Base-by-base conservation (phyloP, 352 stramenopile genomes). In the Lagenidium giganteum region DNA sequence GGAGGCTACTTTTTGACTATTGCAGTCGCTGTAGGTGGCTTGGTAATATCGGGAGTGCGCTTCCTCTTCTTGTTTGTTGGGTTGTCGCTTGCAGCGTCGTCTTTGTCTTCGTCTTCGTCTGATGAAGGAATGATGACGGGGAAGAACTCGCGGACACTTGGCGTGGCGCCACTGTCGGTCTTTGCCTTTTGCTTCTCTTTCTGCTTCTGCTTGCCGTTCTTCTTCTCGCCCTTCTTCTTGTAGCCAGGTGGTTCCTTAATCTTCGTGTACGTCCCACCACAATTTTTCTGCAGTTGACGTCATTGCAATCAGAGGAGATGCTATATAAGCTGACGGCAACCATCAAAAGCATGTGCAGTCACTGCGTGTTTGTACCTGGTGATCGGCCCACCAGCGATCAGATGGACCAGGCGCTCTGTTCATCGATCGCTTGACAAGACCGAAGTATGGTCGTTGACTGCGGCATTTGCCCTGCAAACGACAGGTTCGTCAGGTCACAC, bases 381-480 rank as follows among this genome's bases (percentile, higher is more conserved):
- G 81, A 12, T 86, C 67, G 12, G 57, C 32, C 78, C 78, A 93
- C 81, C 81, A 93, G 5, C 47, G 56, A 57, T 93, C 81, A 24
- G 64, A 70, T 11, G 77, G 70, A 4, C 81, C 70, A 18, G 85
- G 85, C n/a, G 70, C 52, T 1, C 85, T 69, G 38, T 96, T 96
- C 81, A 95, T 95, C 14, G 79, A 62, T 9, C 85, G 71, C 62
- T 93, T 95, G 5, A 96, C 85, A 4, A 84, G 37, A 0, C 85
- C 85, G 64, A 85, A 95, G 57, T 89, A 92, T 14, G 84, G 84
- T 14, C 44, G 48, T 23, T 61, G 53, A 2, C 42, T 49, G 26
- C 65, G 72, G 33, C 85, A 96, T 0, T 64, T 50, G 6, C 85
- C 85, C 81, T 93, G 23, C 21, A 31, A 12, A 24, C 8, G 14